Conservation (phyloP, 805 yeast genomes). For the Saturnispora dispora region DNA sequence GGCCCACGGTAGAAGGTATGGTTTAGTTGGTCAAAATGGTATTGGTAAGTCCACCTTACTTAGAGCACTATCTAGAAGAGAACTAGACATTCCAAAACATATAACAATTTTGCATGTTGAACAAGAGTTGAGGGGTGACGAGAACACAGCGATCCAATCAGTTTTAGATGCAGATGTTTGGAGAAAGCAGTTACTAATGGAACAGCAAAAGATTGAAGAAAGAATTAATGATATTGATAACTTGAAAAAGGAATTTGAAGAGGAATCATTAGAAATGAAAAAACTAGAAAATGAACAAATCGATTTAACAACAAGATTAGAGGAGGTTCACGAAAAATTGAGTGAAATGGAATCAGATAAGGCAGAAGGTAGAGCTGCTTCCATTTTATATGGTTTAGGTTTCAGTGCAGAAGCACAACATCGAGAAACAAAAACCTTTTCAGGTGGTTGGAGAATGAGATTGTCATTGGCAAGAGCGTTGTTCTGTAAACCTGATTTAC, state of each 20-base stretch:
- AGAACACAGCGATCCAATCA: slow-evolving; percentile 80
- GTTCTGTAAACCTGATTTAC: slow-evolving; percentile 91
- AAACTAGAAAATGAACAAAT: slow-evolving; percentile 84
- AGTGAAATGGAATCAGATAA: slow-evolving; percentile 94
- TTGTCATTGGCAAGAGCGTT: slow-evolving; percentile 95
- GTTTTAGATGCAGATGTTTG: slow-evolving; percentile 99
- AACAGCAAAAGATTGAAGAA: slow-evolving; percentile 65
- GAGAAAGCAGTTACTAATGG: slow-evolving; percentile 81
- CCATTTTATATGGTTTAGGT: slow-evolving; percentile 87
- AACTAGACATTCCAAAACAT: slow-evolving; percentile 87
- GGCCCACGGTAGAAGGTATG: slow-evolving; percentile 90
- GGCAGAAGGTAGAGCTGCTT: slow-evolving; percentile 95
- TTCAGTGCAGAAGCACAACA: slow-evolving; percentile 82
- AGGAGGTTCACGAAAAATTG: slow-evolving; percentile 73
- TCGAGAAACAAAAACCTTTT: slow-evolving; percentile 78
- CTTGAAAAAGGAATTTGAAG: slow-evolving; percentile 63
- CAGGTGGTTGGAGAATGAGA: slow-evolving; percentile 99
- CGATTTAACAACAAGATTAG: slow-evolving; percentile 71
- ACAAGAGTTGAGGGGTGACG: slow-evolving; percentile 94
- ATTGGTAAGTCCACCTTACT: slow-evolving; percentile 95
- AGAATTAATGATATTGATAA: slow-evolving; percentile 68
- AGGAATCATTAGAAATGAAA: slow-evolving; percentile 61
- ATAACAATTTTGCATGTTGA: slow-evolving; percentile 94
- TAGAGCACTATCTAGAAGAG: slow-evolving; percentile 89
- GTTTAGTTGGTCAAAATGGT: slow-evolving; percentile 98